Evolutionary conservation across 805 yeast species (phyloP).

Genomic region (Candida alai): DNA sequence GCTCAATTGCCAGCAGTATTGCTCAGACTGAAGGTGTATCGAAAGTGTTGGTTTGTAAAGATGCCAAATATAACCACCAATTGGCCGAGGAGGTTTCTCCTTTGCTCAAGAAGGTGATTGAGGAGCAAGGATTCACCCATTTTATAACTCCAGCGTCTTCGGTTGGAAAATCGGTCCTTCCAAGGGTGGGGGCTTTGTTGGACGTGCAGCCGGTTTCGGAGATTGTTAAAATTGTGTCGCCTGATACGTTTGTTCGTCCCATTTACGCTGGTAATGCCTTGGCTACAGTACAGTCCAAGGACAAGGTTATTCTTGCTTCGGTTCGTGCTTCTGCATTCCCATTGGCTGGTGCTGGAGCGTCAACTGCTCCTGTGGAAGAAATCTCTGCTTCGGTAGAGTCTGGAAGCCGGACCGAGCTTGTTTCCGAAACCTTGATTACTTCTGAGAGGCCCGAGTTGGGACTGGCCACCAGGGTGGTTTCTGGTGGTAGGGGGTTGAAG

Average conservation of each 20-base stretch:
- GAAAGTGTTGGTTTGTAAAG: conserved; percentile 57
- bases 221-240: conserved; percentile 60
- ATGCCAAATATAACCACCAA: conserved; percentile 57
- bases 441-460: conserved; percentile 90
- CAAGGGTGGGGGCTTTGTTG: conserved; percentile 79
- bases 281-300: conserved; percentile 71
- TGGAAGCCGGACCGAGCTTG: conserved; percentile 53
- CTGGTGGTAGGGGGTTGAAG: conserved; percentile 95
- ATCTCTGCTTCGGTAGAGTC: conserved; percentile 36
- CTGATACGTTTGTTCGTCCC: conserved; percentile 82
- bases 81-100: conserved; percentile 82
- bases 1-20: conserved; percentile 42
- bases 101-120: conserved; percentile 47
- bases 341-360: conserved; percentile 28
- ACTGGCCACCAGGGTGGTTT: conserved; percentile 73
- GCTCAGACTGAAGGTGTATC: conserved; percentile 50
- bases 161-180: conserved; percentile 80
- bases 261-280: conserved; percentile 95
- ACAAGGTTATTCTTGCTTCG: conserved; percentile 65
- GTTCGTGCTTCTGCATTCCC: conserved; percentile 80
- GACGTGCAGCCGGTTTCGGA: conserved; percentile 90
- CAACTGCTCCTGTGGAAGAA: conserved; percentile 46
- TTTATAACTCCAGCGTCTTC: conserved; percentile 81
- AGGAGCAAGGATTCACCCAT: conserved; percentile 50
- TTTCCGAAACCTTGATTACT: conserved; percentile 67